These are phyloP conservation scores for Boletellus ananiceps DNA, from an alignment of 768 basidiomycete genomes.

Conservation along the genomic window DNA sequence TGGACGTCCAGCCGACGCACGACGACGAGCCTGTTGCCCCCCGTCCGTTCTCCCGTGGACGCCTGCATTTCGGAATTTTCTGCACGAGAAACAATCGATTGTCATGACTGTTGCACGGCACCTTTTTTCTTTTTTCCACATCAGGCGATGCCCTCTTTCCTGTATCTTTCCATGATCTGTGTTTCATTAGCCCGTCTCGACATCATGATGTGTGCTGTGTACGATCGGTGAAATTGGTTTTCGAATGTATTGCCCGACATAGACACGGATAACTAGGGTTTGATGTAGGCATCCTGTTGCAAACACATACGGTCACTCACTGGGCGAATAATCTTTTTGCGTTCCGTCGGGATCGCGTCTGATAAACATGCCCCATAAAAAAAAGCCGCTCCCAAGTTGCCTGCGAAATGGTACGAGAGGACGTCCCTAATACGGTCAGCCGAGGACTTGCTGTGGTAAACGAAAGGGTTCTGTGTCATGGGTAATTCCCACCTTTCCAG, in stretches of 20 bases:
- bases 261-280: too few species aligned
- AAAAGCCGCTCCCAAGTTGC: too few species aligned
- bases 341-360: too few species aligned
- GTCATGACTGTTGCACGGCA: constrained; percentile 7
- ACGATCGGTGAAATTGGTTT: constrained; percentile 5
- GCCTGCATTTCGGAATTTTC: constrained; percentile 35
- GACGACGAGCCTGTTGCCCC: constrained; percentile 10
- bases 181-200: constrained; percentile 2
- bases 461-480: too few species aligned
- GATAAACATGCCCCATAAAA: too few species aligned
- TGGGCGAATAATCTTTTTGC: background rate
- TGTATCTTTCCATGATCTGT: constrained; percentile 8
- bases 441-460: too few species aligned
- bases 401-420: too few species aligned
- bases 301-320: constrained; percentile 12
- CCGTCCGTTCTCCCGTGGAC: constrained; percentile 14
- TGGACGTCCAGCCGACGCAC: constrained; percentile 1
- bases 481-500: too few species aligned
- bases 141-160: constrained; percentile 1
- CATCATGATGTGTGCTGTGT: constrained; percentile 3
- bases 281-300: too few species aligned
- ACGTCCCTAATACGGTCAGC: too few species aligned
- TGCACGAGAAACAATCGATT: constrained; percentile 31
- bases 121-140: background rate
- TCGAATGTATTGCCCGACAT: constrained; percentile 4